Base-by-base conservation (phyloP, 345 rosid genomes). In the thale cress (Arabidopsis thaliana) region DNA sequence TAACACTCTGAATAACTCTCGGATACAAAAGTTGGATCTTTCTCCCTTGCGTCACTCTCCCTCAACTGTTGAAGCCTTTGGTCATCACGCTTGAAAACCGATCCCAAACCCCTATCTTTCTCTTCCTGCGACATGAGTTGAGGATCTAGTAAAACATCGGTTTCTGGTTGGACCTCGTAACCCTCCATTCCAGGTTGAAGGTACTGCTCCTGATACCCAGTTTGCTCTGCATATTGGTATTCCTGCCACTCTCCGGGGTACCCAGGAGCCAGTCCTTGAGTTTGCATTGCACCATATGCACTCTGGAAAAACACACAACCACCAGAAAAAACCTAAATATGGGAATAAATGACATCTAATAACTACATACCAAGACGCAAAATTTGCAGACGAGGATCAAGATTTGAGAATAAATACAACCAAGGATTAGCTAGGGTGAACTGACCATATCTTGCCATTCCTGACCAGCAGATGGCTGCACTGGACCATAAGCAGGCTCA, bases 1-100 rank as follows among this genome's bases (percentile, higher is more conserved):
- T 95, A 95, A 82, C 99, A 95, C 85, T 95, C 99, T 37, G 99
- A 95, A 78, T 95, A 95, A 74, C 89, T 92, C 80, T 95, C 99
- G 7, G 99, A 95, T 45, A 95, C 82, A 78, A 95, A 91, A 69
- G 85, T 91, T 0, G 97, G 98, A 81, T 94, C 98, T 78, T 89
- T 94, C 75, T 94, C 98, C 13, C 98, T 84, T 41, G 96, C 85
- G 80, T 94, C 98, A 69, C 80, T 90, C 79, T 91, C 98, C 74
- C 93, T 83, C 85, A 88, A 65, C 72, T 95, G 99, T 78, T 82
- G 99, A 82, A 95, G 96, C 85, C 99, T 84, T 80, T 89, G 85
- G 83, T 94, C 97, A 69, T 94, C 98, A 58, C 97, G 88, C 89
- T 95, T 95, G 82, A 95, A 95, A 48, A 95, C 99, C 16, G 99